Base-by-base conservation (phyloP, 2,329 filamentous ascomycete genomes). In the Teratosphaeria pseudoeucalypti region DNA sequence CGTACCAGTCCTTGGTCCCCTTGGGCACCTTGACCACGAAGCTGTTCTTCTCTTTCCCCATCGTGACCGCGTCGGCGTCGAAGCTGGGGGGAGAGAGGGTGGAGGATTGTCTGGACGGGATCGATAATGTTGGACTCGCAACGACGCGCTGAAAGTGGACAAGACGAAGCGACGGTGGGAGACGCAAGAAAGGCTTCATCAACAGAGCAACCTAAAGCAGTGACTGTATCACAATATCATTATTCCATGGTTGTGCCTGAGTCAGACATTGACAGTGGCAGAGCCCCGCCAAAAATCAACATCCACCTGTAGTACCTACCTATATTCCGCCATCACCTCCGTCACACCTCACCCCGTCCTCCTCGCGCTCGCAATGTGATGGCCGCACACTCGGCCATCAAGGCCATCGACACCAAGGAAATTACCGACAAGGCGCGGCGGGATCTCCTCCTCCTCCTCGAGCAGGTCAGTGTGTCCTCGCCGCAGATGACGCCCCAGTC, bases 371-470 rank as follows among this genome's bases (percentile, higher is more conserved):
- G 43, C 43, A n/a, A 23, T 49, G 43, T 70, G 61, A 74, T 74
- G 72, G 72, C 72, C 58, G 71, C 67, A 60, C 68, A 71, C 60
- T 63, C 78, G 62, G 68, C 75, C 65, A 89, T 92, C 73, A 87
- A 86, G 64, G 69, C 75, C 65, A 89, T 94, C 73, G 87, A 86
- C 74, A 84, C 86, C 61, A 84, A 88, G 67, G 85, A 90, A 71
- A 85, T 94, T 73, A 85, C 83, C 70, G 87, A 88, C 65, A 90
- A 88, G 76, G 89, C 91, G 66, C 87, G 91, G 63, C 91, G 91
- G 74, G 90, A 96, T 73, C 81, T 99, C 66, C 82, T 99, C 67
- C 86, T 88, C 76, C 85, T 97, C 68, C 87, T 99, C 63, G 92
- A 97, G 83, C 87, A 89, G 75, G 94, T 99, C 88, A 84, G 91